Conservation (phyloP, 805 yeast species). For the Schwanniomyces pseudopolymorphus region DNA sequence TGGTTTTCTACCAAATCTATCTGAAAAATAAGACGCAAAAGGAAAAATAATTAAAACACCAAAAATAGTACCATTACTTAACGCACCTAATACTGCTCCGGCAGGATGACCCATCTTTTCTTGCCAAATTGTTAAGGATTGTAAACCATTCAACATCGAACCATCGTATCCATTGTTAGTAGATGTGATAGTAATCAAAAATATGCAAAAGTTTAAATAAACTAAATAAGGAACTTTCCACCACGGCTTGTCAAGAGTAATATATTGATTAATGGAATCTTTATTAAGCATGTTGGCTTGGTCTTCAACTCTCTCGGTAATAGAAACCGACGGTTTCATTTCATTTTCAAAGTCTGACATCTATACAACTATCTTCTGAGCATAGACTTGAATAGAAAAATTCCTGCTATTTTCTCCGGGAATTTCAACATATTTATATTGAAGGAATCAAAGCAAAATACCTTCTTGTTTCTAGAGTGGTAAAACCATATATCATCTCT, state of each 20-base stretch:
- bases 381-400: no score
- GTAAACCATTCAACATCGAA: slow-evolving; percentile 51
- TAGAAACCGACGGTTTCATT: not conserved
- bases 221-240: slow-evolving; percentile 28
- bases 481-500: no score
- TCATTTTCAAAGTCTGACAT: not conserved
- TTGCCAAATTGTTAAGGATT: slow-evolving; percentile 43
- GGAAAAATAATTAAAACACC: slow-evolving; percentile 36
- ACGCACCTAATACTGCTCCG: slow-evolving; percentile 41
- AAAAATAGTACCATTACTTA: slow-evolving; percentile 41
- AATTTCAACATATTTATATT: no score
- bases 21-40: slow-evolving; percentile 29
- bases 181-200: slow-evolving; percentile 45
- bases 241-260: not conserved
- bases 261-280: not conserved
- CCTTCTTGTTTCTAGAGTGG: no score
- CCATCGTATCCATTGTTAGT: slow-evolving; percentile 52
- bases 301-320: not conserved
- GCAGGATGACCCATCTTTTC: slow-evolving; percentile 37
- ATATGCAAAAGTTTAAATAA: slow-evolving; percentile 34
- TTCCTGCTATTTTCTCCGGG: no score
- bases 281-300: not conserved
- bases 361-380: not conserved
- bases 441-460: no score
- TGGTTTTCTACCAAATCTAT: slow-evolving; percentile 42